Percentiles rank a stretch among this genome's conserved stretches.
Conservation (phyloP, 345 rosid genomes). For the Heritiera littoralis region DNA sequence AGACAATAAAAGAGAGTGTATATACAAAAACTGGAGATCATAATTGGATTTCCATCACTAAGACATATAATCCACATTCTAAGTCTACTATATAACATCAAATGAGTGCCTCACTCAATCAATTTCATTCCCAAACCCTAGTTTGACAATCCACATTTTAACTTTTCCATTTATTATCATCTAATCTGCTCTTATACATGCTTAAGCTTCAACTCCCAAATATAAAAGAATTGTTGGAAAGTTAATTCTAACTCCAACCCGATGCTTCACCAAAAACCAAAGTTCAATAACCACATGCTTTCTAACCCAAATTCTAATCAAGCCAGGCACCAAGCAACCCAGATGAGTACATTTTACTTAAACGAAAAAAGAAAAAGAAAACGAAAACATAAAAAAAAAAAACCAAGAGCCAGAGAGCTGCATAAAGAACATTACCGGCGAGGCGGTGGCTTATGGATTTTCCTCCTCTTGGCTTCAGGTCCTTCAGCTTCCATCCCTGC, state of each 20-base stretch:
- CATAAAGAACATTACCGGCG: not conserved
- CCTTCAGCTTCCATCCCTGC: too few relatives aligned
- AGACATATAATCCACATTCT: too few relatives aligned
- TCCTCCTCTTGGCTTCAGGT: not conserved
- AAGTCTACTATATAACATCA: too few relatives aligned
- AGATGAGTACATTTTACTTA: not conserved
- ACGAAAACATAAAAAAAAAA: not conserved
- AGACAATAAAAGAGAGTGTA: not conserved
- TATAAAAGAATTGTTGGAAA: too few relatives aligned
- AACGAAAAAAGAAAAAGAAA: too few relatives aligned
- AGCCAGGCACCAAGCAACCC: not conserved
- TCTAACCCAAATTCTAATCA: not conserved
- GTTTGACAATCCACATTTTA: not conserved
- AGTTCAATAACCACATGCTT: not conserved
- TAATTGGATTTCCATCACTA: too few relatives aligned
- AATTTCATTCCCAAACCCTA: slow-evolving; percentile 5
- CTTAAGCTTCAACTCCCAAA: not conserved
- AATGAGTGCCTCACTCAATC: not conserved
- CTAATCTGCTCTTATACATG: too few relatives aligned
- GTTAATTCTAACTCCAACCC: too few relatives aligned
- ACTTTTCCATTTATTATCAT: not conserved
- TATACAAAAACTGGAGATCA: not conserved
- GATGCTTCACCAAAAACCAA: not conserved
- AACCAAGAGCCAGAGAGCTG: not conserved
- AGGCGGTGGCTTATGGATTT: not conserved